A percentile compares a stretch with the other conserved stretches of the same genome.
Evolutionary conservation across 2,329 filamentous ascomycete genomes (phyloP).

Genomic region (Cercospora zeina): DNA sequence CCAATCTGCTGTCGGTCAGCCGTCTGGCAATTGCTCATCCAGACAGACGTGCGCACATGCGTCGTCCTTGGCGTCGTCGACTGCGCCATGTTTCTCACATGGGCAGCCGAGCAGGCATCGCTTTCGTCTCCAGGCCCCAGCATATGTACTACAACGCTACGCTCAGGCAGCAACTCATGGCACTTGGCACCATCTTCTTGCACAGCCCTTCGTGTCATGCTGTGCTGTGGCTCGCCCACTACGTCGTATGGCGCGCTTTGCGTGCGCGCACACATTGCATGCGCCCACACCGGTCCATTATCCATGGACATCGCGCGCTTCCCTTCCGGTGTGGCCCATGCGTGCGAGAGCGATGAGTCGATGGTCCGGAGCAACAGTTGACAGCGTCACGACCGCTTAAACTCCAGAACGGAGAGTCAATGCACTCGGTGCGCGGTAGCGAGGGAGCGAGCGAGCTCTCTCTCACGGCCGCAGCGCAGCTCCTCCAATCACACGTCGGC

Average conservation of each 20-base stretch:
- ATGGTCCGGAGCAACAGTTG: constrained; percentile 8
- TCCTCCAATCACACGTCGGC: constrained; percentile 7
- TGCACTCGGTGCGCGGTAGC: constrained; percentile 2
- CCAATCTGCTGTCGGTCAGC: too few species aligned
- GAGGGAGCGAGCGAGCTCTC: too few species aligned
- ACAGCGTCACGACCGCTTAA: background rate
- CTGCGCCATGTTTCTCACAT: constrained; percentile 19
- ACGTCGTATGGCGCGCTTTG: too few species aligned
- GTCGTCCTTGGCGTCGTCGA: constrained; percentile 14
- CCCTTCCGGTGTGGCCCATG: background rate
- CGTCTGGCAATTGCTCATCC: constrained; percentile 12
- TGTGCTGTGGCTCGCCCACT: background rate
- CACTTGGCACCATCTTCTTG: too few species aligned
- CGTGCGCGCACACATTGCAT: background rate
- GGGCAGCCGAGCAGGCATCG: constrained; percentile 12
- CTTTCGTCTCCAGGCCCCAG: constrained; percentile 20
- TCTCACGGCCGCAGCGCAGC: too few species aligned
- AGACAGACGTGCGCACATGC: too few species aligned
- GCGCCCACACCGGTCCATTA: background rate
- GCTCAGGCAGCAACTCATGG: background rate
- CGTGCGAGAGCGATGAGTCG: constrained; percentile 7
- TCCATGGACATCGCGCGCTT: background rate
- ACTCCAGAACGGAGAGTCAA: constrained; percentile 6
- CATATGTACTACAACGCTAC: constrained; percentile 7
- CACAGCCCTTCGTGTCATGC: background rate